Base-by-base conservation (phyloP, 2,329 filamentous ascomycete species). In the Talaromyces islandicus region DNA sequence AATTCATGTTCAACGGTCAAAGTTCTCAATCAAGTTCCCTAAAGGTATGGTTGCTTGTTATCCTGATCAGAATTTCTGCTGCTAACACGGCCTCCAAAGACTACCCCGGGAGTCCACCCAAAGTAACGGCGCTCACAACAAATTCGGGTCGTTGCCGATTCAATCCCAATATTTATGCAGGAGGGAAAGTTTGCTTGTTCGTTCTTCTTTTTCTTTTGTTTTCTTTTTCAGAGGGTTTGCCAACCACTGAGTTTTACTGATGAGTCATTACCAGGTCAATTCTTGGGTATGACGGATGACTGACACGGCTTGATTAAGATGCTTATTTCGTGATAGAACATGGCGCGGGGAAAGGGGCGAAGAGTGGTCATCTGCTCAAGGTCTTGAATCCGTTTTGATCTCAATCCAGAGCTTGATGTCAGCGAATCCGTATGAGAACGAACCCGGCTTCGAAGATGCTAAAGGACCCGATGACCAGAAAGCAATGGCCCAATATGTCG, bases 321-420 rank as follows among this genome's bases (percentile, higher is more conserved):
- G 61, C 65, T 57, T 35, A 64, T 68, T 61, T 67, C 56, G 17
- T 38, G 58, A 60, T 65, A 95, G 92, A 60, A 99, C 94, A 71
- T 99, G 94, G 94, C 85, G 89, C 55, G 92, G 92, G 29, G 89
- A 96, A 70, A 83, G 86, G 17, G 91, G 92, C 59, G 94, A 97
- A 74, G 88, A 97, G 73, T 99, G 94, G 94, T 97, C 92, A 17
- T 92, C 92, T 17, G 94, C 93, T 0, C 94, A 97, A 73, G 93
- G 94, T 7, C 81, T 99, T 1, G 94, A 97, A 73, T 97, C 93
- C 0, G 91, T 97, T 54, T 76, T 99, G 54, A 85, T 97, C 57
- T 97, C 93, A 5, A 97, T 99, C 60, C 94, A 99, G 75, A 97
- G 92, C 73, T 80, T 99, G 51, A 92, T 99, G 88, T 96, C 92